Evolutionary conservation across 2,329 filamentous ascomycete species (phyloP).

Genomic region (Penicillium capsulatum): DNA sequence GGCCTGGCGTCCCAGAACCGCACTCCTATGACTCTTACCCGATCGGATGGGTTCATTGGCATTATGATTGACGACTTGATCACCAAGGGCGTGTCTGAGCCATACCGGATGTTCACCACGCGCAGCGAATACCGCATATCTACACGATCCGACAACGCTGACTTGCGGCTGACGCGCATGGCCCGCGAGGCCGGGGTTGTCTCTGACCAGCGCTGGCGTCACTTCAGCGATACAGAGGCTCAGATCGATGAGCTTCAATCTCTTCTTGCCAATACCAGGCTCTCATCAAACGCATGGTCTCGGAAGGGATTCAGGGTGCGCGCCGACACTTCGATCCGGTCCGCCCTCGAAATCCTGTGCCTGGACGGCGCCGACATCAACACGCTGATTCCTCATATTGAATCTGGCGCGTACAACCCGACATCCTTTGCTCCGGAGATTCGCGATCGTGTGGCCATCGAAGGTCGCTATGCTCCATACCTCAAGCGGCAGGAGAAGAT

Average conservation of each 20-base stretch:
- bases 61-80: conserved; percentile 98
- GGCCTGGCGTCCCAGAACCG: conserved; percentile 70
- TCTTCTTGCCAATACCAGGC: conserved; percentile 55
- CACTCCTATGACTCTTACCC: conserved; percentile 62
- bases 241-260: conserved; percentile 65
- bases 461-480: conserved; percentile 83
- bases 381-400: conserved; percentile 54
- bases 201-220: conserved; percentile 69
- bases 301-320: conserved; percentile 65
- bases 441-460: conserved; percentile 68
- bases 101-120: conserved; percentile 97
- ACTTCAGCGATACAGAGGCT: conserved; percentile 60
- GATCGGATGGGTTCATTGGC: conserved; percentile 91
- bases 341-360: conserved; percentile 75
- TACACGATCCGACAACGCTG: conserved; percentile 88
- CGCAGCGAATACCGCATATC: conserved; percentile 94
- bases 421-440: conserved; percentile 53
- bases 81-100: conserved; percentile 94
- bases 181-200: conserved; percentile 75
- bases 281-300: conserved; percentile 64
- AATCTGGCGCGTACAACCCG: conserved; percentile 44
- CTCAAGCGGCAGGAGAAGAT: conserved; percentile 66
- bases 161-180: conserved; percentile 74
- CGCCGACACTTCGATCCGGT: conserved; percentile 62
- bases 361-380: conserved; percentile 58